Evolutionary conservation across 305 asterid species (phyloP).

Genomic region (Fraxinus platypoda): DNA sequence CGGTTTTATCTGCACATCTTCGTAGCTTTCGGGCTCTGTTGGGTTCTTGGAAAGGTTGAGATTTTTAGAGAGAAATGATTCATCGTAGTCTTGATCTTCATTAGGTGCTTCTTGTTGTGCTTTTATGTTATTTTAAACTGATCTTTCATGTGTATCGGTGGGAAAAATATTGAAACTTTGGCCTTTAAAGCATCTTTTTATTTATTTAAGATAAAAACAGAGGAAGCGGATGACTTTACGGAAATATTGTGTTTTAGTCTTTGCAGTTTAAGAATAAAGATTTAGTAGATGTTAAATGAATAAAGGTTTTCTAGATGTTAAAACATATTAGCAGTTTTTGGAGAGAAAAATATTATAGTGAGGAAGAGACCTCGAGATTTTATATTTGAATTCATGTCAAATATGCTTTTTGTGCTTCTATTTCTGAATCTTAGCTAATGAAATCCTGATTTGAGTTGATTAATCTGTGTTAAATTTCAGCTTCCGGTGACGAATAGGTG

Average conservation of each 20-base stretch:
- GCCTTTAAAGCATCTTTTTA: slow-evolving; percentile 29
- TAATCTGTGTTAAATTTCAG: slow-evolving; percentile 34
- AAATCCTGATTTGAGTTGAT: slow-evolving; percentile 8
- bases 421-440: background rate
- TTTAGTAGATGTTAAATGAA: slow-evolving; percentile 10
- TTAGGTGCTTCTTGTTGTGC: slow-evolving; percentile 30
- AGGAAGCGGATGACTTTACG: slow-evolving; percentile 23
- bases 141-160: slow-evolving; percentile 2
- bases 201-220: slow-evolving; percentile 24
- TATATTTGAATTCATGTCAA: background rate
- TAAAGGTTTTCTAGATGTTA: background rate
- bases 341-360: slow-evolving; percentile 4
- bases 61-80: slow-evolving; percentile 28
- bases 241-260: slow-evolving; percentile 30
- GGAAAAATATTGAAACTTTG: slow-evolving; percentile 25
- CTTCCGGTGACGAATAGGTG: slow-evolving; percentile 34
- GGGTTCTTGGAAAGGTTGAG: slow-evolving; percentile 24
- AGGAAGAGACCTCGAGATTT: background rate
- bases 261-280: background rate
- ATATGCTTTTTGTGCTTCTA: background rate
- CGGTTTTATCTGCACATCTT: slow-evolving; percentile 28
- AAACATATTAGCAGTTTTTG: background rate
- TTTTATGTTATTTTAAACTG: slow-evolving; percentile 15
- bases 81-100: slow-evolving; percentile 21
- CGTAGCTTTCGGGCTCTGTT: slow-evolving; percentile 12